Percentiles rank a stretch among this genome's conserved stretches.
Conservation (phyloP, 2,329 filamentous ascomycete species). For the Nemania sp. region DNA sequence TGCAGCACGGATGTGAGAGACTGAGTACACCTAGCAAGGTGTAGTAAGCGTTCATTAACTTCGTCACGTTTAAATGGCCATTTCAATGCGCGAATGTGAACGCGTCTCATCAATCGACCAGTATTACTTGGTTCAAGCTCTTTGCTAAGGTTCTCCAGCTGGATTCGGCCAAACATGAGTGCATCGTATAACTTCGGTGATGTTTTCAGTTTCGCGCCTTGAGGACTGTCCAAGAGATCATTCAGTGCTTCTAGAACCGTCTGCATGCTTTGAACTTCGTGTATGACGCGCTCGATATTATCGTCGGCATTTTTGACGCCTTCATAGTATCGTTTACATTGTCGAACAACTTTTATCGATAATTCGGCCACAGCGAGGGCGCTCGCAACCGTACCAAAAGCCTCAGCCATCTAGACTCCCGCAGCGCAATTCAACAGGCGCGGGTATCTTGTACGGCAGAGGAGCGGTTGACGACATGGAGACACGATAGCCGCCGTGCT, state of each 20-base stretch:
- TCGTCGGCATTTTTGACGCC: neutral
- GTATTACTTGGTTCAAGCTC: slow-evolving; percentile 31
- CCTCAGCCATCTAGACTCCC: neutral
- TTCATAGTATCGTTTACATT: neutral
- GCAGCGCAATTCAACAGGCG: too few species aligned
- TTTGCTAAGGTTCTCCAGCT: slow-evolving; percentile 30
- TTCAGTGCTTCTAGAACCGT: neutral
- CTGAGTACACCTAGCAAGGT: slow-evolving; percentile 35
- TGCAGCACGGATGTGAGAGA: slow-evolving; percentile 39
- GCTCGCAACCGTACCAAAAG: neutral
- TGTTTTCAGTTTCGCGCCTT: neutral
- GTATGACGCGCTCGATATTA: neutral
- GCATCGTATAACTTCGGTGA: neutral
- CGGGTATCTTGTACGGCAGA: too few species aligned
- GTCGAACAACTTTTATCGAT: neutral
- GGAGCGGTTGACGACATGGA: too few species aligned
- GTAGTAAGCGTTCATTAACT: slow-evolving; percentile 36
- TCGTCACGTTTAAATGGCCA: slow-evolving; percentile 45
- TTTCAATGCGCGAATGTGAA: slow-evolving; percentile 41
- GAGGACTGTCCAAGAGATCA: neutral
- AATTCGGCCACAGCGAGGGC: neutral
- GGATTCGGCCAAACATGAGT: neutral
- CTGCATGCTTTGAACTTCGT: neutral
- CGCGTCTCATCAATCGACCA: slow-evolving; percentile 36
- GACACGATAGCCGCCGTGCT: too few species aligned